Evolutionary conservation across 1,139 yeast species (phyloP).

Genomic region (Magnusiomyces suaveolens): DNA sequence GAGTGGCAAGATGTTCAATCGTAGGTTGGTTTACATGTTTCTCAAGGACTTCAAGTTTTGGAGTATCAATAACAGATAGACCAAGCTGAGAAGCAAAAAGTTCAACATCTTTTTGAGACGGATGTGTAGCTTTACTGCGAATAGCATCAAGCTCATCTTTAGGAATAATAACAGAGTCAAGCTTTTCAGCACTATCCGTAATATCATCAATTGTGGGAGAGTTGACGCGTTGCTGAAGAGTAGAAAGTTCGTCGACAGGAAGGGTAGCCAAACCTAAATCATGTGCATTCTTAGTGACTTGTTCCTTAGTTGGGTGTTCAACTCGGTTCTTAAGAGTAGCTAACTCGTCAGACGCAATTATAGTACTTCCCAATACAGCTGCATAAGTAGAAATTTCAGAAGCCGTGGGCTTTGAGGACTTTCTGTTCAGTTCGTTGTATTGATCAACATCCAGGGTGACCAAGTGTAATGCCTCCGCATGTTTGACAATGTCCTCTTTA

Average conservation of each 20-base stretch:
- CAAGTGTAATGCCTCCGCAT: constrained; percentile 24
- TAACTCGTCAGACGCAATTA: constrained; percentile 24
- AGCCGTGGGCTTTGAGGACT: constrained; percentile 17
- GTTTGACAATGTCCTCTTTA: constrained; percentile 15
- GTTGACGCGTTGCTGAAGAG: constrained; percentile 7
- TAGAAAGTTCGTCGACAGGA: constrained; percentile 18
- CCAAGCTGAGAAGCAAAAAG: constrained; percentile 20
- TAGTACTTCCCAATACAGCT: constrained; percentile 31
- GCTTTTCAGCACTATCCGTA: constrained; percentile 9
- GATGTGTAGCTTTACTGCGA: constrained; percentile 19
- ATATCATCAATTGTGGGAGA: constrained; percentile 10
- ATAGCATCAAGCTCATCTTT: constrained; percentile 7
- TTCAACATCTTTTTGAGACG: constrained; percentile 20
- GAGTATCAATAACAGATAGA: constrained; percentile 21
- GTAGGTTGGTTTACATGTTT: constrained; percentile 15
- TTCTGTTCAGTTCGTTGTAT: constrained; percentile 16
- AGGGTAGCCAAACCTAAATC: constrained; percentile 27
- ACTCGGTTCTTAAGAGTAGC: constrained; percentile 9
- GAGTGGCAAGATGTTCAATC: constrained; percentile 18
- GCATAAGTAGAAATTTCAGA: constrained; percentile 28
- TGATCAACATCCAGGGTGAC: constrained; percentile 26
- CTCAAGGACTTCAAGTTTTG: constrained; percentile 7
- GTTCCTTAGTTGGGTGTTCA: constrained; percentile 18
- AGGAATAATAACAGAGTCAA: constrained; percentile 11
- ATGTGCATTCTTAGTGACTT: constrained; percentile 22